These are phyloP conservation scores for Skeletonema tropicum DNA, from an alignment of 108 stramenopile genomes.

Conservation along the genomic window DNA sequence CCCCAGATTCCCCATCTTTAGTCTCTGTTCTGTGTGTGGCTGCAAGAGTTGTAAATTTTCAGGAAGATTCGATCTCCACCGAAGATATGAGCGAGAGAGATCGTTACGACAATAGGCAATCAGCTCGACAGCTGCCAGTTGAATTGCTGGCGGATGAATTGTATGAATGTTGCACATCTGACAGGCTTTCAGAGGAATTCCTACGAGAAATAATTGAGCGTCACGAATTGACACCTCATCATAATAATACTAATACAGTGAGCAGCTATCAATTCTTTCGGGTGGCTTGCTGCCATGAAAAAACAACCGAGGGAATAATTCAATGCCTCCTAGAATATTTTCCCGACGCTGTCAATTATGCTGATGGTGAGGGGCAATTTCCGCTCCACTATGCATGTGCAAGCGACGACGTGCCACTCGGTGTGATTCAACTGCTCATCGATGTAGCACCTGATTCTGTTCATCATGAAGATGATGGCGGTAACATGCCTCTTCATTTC, in stretches of 20 bases:
- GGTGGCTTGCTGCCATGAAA: slow-evolving; percentile 4
- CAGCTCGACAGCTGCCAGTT: too few relatives aligned
- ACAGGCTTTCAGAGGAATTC: not conserved
- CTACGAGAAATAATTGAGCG: not conserved
- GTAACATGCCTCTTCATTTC: slow-evolving; percentile 4
- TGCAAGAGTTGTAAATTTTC: too few relatives aligned
- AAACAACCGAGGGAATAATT: not conserved
- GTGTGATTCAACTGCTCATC: slow-evolving; percentile 5
- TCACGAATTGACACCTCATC: too few relatives aligned
- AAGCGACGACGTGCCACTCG: not conserved
- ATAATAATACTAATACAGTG: not conserved
- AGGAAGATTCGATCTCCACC: too few relatives aligned
- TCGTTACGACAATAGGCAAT: too few relatives aligned
- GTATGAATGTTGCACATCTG: not conserved
- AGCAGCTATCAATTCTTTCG: not conserved
- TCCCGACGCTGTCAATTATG: not conserved
- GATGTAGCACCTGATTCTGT: slow-evolving; percentile 10
- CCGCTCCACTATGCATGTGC: not conserved
- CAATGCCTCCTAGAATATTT: slow-evolving; percentile 11
- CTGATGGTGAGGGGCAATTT: not conserved
- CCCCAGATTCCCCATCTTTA: too few relatives aligned
- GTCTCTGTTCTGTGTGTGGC: too few relatives aligned
- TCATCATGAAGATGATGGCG: not conserved
- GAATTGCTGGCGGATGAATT: too few relatives aligned
- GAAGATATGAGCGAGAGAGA: too few relatives aligned